phyloP scores from a whole-genome alignment of 306 rosid genomes.

The Vigna nakashimae region DNA sequence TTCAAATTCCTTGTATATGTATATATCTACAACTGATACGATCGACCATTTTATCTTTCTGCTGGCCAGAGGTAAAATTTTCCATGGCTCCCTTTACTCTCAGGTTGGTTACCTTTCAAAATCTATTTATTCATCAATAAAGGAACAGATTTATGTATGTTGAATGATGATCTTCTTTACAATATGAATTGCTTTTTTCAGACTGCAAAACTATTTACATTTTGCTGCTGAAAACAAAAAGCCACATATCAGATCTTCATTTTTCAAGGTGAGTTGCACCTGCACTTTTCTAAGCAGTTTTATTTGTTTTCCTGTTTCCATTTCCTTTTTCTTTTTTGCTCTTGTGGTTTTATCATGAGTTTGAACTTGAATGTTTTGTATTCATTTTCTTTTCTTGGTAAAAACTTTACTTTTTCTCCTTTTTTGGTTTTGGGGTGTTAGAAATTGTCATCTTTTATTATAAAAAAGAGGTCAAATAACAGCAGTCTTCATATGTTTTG shows the following conservation, averaged over 20 bases:
- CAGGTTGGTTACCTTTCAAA: constrained; percentile 19
- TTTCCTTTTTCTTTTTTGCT: background rate
- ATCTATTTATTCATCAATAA: background rate
- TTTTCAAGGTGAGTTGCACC: constrained; percentile 2
- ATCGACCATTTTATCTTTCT: background rate
- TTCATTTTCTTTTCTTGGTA: background rate
- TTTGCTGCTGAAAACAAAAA: background rate
- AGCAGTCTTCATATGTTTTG: background rate
- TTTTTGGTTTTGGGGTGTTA: background rate
- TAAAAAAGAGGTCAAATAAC: background rate
- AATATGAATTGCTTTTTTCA: background rate
- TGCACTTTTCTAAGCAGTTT: background rate
- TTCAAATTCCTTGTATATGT: background rate
- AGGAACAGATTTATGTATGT: background rate
- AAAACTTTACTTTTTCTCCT: background rate
- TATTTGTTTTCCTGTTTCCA: background rate
- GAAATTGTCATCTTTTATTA: background rate
- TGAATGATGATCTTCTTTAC: background rate
- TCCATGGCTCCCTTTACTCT: background rate
- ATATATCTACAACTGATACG: background rate
- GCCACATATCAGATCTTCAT: background rate
- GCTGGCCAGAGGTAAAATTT: background rate
- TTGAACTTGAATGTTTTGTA: background rate
- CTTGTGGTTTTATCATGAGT: background rate
- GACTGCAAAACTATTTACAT: background rate